A percentile compares a stretch with the other conserved stretches of the same genome.
Conservation (phyloP, 2,329 filamentous ascomycete genomes). For the Colletotrichum sp. region DNA sequence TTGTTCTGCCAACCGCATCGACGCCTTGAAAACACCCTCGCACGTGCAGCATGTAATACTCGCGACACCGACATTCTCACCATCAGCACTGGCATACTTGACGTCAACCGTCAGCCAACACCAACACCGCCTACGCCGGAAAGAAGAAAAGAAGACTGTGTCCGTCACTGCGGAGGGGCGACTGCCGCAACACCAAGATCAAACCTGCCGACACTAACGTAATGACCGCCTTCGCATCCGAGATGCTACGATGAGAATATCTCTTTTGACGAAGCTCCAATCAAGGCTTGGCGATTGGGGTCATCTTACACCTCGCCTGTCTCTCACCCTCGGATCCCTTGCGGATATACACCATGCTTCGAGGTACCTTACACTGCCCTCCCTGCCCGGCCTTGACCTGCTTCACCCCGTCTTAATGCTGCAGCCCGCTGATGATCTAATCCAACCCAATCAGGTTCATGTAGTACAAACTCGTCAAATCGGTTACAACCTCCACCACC, state of each 20-base stretch:
- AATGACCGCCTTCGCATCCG: neutral
- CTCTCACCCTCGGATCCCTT: neutral
- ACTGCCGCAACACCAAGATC: neutral
- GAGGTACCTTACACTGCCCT: neutral
- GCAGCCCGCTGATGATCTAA: conserved; percentile 7
- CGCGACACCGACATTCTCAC: neutral
- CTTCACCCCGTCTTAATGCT: neutral
- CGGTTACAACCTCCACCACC: neutral
- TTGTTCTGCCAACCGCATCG: neutral
- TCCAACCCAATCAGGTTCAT: neutral
- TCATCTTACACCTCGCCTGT: neutral
- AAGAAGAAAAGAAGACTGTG: neutral
- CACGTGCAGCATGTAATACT: neutral
- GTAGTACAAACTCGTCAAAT: neutral
- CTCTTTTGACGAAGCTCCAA: neutral
- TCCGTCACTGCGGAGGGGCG: neutral
- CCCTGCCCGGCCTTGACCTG: neutral
- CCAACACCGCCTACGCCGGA: neutral
- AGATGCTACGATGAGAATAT: neutral
- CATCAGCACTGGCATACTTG: neutral
- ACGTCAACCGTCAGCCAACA: neutral
- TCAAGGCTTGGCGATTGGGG: conserved; percentile 2
- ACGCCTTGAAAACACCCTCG: neutral
- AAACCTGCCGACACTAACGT: neutral
- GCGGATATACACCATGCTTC: neutral